A percentile compares a stretch with the other conserved stretches of the same genome.
Evolutionary conservation across 2,329 filamentous ascomycete genomes (phyloP).

Genomic region (Cytospora chrysosperma): DNA sequence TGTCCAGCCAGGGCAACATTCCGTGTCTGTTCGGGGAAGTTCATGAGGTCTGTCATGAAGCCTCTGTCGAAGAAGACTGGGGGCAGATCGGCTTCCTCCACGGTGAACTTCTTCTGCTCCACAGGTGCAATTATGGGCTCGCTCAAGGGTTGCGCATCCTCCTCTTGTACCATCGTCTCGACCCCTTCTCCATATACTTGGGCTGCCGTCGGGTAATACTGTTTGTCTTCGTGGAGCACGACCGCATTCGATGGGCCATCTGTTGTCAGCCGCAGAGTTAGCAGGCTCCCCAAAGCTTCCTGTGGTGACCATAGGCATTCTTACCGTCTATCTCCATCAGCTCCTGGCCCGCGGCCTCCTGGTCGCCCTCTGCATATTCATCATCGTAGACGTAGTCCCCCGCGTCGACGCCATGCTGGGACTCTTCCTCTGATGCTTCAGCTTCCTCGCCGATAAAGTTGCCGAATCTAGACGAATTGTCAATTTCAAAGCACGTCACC

Average conservation of each 20-base stretch:
- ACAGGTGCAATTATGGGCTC: slow-evolving; percentile 93
- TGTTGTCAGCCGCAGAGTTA: slow-evolving; percentile 35
- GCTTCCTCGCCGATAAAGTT: slow-evolving; percentile 96
- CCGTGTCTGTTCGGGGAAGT: slow-evolving; percentile 89
- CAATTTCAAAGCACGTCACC: slow-evolving; percentile 18
- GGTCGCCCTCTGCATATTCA: slow-evolving; percentile 63
- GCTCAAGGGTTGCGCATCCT: slow-evolving; percentile 89
- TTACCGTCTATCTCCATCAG: slow-evolving; percentile 89
- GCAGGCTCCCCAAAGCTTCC: slow-evolving; percentile 2
- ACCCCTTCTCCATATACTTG: slow-evolving; percentile 94
- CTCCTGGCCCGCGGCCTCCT: slow-evolving; percentile 69
- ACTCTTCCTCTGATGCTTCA: slow-evolving; percentile 82
- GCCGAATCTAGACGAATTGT: slow-evolving; percentile 67
- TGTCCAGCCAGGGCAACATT: slow-evolving; percentile 93
- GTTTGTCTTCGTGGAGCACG: slow-evolving; percentile 98
- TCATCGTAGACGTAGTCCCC: slow-evolving; percentile 82
- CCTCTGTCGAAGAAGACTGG: slow-evolving; percentile 82
- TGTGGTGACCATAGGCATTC: slow-evolving; percentile 26
- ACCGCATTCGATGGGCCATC: slow-evolving; percentile 93
- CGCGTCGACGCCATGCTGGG: slow-evolving; percentile 71
- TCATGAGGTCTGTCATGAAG: slow-evolving; percentile 96
- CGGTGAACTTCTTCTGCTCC: slow-evolving; percentile 91
- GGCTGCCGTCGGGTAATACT: slow-evolving; percentile 97
- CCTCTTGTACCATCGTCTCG: slow-evolving; percentile 93
- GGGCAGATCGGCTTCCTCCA: slow-evolving; percentile 88